These are phyloP conservation scores for Apium graveolens DNA, from an alignment of 129 eudicot genomes.

Conservation along the genomic window DNA sequence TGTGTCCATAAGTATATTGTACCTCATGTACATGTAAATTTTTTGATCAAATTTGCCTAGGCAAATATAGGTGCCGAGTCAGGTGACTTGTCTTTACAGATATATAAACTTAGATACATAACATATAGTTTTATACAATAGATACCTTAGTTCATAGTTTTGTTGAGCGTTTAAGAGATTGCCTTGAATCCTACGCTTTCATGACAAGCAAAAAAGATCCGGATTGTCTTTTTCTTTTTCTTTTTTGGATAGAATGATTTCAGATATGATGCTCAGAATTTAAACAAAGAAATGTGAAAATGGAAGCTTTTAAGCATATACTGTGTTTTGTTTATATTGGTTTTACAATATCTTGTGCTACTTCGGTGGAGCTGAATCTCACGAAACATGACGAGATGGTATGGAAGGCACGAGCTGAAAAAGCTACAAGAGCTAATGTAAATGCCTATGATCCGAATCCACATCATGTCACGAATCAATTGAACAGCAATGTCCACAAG, in stretches of 20 bases:
- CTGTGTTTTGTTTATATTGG: slow-evolving; percentile 17
- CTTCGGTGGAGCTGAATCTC: background rate
- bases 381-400: slow-evolving; percentile 11
- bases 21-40: background rate
- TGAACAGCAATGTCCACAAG: slow-evolving; percentile 36
- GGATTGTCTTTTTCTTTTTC: background rate
- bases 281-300: background rate
- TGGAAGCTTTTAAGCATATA: slow-evolving; percentile 17
- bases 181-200: background rate
- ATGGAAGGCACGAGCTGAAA: slow-evolving; percentile 32
- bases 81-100: background rate
- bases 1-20: background rate
- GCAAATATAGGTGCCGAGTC: background rate
- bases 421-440: slow-evolving; percentile 27
- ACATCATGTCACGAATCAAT: slow-evolving; percentile 17
- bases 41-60: background rate
- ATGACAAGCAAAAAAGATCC: background rate
- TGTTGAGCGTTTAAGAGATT: background rate
- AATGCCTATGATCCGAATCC: slow-evolving; percentile 39
- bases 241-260: background rate
- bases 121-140: background rate
- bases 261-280: background rate
- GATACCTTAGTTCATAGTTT: background rate
- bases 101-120: background rate
- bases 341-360: slow-evolving; percentile 3